Percentiles rank a stretch among this genome's conserved stretches.
These are phyloP conservation scores for Pseudogymnoascus sp. DNA, from an alignment of 2,329 filamentous ascomycete genomes.

Conservation along the genomic window DNA sequence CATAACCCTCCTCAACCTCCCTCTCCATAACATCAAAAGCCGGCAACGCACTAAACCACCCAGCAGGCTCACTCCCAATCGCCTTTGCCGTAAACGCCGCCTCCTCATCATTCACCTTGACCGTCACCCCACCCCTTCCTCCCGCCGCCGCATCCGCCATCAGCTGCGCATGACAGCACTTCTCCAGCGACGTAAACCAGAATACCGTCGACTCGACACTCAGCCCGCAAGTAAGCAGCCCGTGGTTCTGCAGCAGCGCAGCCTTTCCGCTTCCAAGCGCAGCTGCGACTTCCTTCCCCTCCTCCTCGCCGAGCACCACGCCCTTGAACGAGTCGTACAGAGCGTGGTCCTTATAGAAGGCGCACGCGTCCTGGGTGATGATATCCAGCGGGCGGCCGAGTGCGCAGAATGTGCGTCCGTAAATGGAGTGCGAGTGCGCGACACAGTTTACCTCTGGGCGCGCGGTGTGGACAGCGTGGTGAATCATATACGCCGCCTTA, in stretches of 20 bases:
- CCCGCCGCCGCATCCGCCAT: slow-evolving; percentile 52
- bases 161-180: slow-evolving; percentile 41
- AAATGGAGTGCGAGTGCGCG: slow-evolving; percentile 50
- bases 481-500: slow-evolving; percentile 48
- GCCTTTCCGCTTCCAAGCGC: slow-evolving; percentile 43
- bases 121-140: slow-evolving; percentile 54
- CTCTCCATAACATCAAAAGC: slow-evolving; percentile 62
- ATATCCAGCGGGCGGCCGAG: slow-evolving; percentile 53
- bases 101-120: slow-evolving; percentile 62
- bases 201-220: slow-evolving; percentile 45
- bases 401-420: slow-evolving; percentile 54
- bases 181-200: slow-evolving; percentile 47
- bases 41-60: slow-evolving; percentile 66
- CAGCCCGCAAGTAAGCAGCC: slow-evolving; percentile 43
- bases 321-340: slow-evolving; percentile 41
- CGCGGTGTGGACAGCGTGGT: slow-evolving; percentile 50
- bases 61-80: slow-evolving; percentile 52
- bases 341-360: slow-evolving; percentile 39
- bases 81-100: slow-evolving; percentile 60
- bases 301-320: slow-evolving; percentile 44
- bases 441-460: slow-evolving; percentile 51
- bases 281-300: slow-evolving; percentile 41
- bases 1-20: slow-evolving; percentile 31
- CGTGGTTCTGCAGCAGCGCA: slow-evolving; percentile 47
- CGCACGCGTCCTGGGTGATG: slow-evolving; percentile 50